A percentile compares a stretch with the other conserved stretches of the same genome.
Evolutionary conservation across 2,329 filamentous ascomycete genomes (phyloP).

Genomic region (Trichoderma brevicompactum): DNA sequence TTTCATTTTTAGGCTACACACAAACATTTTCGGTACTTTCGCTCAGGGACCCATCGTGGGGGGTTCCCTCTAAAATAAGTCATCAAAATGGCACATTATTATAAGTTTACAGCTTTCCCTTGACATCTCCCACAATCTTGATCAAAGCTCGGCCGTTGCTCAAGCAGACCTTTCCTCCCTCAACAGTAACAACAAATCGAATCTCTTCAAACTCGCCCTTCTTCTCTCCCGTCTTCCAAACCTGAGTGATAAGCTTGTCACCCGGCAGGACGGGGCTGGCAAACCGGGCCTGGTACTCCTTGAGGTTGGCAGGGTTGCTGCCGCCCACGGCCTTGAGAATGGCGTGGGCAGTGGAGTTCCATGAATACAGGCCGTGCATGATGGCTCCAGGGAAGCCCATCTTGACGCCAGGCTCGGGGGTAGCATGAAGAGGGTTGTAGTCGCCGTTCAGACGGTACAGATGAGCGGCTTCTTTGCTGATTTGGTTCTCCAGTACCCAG

Average conservation of each 20-base stretch:
- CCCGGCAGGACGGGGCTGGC: conserved; percentile 82
- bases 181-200: conserved; percentile 76
- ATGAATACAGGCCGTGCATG: conserved; percentile 87
- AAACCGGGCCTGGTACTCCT: conserved; percentile 88
- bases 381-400: conserved; percentile 93
- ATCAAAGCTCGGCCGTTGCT: conserved; percentile 85
- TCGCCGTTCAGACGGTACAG: conserved; percentile 88
- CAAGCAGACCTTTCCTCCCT: conserved; percentile 80
- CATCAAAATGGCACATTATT: conserved; percentile 16
- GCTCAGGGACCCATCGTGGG: neutral
- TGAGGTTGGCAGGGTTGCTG: conserved; percentile 78
- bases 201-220: conserved; percentile 78
- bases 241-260: conserved; percentile 78
- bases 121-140: conserved; percentile 60
- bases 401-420: conserved; percentile 79
- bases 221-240: conserved; percentile 74
- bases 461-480: conserved; percentile 71
- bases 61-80: neutral
- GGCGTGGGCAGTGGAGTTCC: conserved; percentile 77
- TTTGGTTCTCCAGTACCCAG: conserved; percentile 70
- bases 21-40: conserved; percentile 4
- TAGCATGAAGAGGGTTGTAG: conserved; percentile 91
- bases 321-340: conserved; percentile 74
- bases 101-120: conserved; percentile 64
- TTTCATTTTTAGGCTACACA: neutral